Evolutionary conservation across 148 eudicot species (phyloP).

Genomic region (Vaccinium macrocarpon): DNA sequence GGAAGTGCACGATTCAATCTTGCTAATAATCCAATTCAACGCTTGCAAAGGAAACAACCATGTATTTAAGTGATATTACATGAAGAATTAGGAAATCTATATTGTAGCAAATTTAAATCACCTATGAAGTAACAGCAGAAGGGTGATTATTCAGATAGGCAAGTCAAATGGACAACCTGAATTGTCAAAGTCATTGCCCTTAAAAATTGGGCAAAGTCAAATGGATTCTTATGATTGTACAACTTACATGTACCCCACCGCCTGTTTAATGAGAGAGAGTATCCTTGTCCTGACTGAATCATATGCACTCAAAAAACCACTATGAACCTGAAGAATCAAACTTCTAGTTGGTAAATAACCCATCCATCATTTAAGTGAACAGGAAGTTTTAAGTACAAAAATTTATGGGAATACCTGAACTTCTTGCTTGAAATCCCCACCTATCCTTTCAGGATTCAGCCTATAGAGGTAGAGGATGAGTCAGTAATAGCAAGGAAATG

Average conservation of each 20-base stretch:
- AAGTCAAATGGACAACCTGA: background rate
- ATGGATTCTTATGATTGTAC: constrained; percentile 2
- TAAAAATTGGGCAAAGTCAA: background rate
- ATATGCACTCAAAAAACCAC: constrained; percentile 92
- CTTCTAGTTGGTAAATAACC: constrained; percentile 6
- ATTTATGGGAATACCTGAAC: constrained; percentile 57
- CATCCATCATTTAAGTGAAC: background rate
- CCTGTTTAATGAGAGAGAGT: constrained; percentile 65
- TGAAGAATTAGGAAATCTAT: background rate
- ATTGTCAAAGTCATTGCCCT: constrained; percentile 2
- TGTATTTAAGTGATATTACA: background rate
- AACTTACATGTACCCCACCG: constrained; percentile 62
- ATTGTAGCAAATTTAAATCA: background rate
- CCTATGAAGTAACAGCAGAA: background rate
- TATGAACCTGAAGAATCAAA: constrained; percentile 64
- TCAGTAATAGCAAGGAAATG: constrained; percentile 17
- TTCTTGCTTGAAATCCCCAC: constrained; percentile 93
- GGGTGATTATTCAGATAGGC: background rate
- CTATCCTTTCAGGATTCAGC: constrained; percentile 92
- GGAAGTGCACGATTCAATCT: background rate
- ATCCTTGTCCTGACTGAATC: constrained; percentile 90
- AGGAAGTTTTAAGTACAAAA: background rate
- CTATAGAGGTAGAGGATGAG: constrained; percentile 36
- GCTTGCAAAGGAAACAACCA: constrained; percentile 2
- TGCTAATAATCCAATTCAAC: background rate